These are phyloP conservation scores for Termitomyces sp. DNA, from an alignment of 768 basidiomycete species.

Conservation along the genomic window DNA sequence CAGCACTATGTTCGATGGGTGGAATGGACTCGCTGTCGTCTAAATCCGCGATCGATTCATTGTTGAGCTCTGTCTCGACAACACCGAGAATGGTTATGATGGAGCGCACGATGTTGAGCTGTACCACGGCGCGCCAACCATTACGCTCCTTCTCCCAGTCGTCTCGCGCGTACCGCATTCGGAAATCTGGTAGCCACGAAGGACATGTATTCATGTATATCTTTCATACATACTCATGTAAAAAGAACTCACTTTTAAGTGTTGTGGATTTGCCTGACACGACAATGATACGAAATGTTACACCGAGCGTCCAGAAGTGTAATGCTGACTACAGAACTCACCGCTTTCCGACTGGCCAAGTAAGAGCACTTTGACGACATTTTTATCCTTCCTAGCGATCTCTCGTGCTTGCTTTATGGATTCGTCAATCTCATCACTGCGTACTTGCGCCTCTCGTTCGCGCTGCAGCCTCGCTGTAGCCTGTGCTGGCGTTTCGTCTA, in stretches of 20 bases:
- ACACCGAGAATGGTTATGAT: conserved; percentile 63
- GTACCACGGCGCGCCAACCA: conserved; percentile 75
- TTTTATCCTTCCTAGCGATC: conserved; percentile 39
- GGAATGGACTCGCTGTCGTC: conserved; percentile 28
- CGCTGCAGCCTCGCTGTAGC: conserved; percentile 41
- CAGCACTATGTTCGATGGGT: conserved; percentile 8
- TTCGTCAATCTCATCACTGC: conserved; percentile 59
- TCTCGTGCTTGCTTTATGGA: conserved; percentile 47
- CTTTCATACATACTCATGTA: background rate
- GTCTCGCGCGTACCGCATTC: conserved; percentile 59
- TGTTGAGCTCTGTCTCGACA: conserved; percentile 51
- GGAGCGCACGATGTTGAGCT: conserved; percentile 75
- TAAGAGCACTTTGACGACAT: conserved; percentile 53
- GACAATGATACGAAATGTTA: conserved; percentile 24
- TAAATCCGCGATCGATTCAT: conserved; percentile 27
- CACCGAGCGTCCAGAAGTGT: background rate
- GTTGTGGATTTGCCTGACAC: conserved; percentile 63
- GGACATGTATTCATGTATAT: background rate
- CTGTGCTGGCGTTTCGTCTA: conserved; percentile 50
- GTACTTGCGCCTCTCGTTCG: conserved; percentile 44
- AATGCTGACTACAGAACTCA: conserved; percentile 24
- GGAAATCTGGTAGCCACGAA: conserved; percentile 50
- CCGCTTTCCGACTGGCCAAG: conserved; percentile 69
- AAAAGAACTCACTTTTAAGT: conserved; percentile 47
- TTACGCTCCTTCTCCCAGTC: conserved; percentile 67